Evolutionary conservation across 1,139 yeast genomes (phyloP), one percentile per base, ranked within the genome.

Genomic region (Casaregolazyma suthepensis): DNA sequence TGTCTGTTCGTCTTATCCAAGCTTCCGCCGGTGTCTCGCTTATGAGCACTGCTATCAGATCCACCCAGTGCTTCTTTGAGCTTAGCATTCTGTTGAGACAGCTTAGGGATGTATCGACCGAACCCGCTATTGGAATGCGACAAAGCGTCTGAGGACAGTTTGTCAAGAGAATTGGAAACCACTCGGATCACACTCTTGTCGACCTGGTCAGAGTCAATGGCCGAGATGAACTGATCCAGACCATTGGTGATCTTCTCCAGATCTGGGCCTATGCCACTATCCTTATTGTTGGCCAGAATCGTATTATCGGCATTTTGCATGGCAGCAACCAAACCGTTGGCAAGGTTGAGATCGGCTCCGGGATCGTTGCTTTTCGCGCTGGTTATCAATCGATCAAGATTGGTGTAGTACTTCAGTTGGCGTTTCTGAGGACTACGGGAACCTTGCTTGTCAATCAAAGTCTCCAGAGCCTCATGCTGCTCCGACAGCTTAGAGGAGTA

Each of bases 391-490:
- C 40, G 40, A 15, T 35, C 40, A 35, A 35, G 40, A n/a, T 52
- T 46, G n/a, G 49, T 19, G 38, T 29, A 31, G n/a, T 19, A 46
- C 4, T 46, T 31, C 22, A 46, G 18, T 40, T 46, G 35, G 49
- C 26, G 35, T 17, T 40, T 46, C 19, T 29, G 38, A 18, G 49
- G n/a, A 18, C 22, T 31, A 37, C 35, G 43, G 1, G 49, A 29
- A 31, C 19, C 49, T 12, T 31, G 23, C 4, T 50, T 48, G 12
- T 46, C 48, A 43, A 29, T 43, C 54, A 54, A 54, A 20, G 51
- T 46, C 51, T 53, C 54, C 42, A 48, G 35, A 13, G 51, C 48
- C 5, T 63, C 62, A 9, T 55, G 47, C 26, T 49, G 47, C 5
- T 35, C 40, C 2, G 40, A 35, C 40, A 35, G 40, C 40, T 35